These are phyloP conservation scores for Tolypocladium guangdongense DNA, from an alignment of 2,329 filamentous ascomycete genomes.

Conservation along the genomic window DNA sequence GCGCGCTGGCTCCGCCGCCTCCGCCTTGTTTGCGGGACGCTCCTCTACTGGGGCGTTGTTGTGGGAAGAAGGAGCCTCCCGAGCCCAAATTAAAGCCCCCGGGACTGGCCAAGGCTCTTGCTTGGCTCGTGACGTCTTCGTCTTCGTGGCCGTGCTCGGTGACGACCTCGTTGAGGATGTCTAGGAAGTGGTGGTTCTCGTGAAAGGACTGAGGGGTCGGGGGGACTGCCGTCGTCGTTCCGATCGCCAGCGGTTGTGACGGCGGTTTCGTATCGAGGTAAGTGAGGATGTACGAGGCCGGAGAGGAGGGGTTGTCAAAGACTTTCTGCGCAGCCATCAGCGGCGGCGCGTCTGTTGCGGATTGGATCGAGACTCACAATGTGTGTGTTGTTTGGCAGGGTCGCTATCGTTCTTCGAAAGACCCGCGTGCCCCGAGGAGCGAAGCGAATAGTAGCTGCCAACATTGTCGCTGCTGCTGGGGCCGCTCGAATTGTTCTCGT, in stretches of 20 bases:
- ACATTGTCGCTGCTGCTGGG: conserved; percentile 10
- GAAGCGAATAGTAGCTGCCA: conserved; percentile 13
- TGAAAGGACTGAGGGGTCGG: conserved; percentile 50
- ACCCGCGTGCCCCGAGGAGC: conserved; percentile 8
- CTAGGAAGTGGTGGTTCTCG: conserved; percentile 48
- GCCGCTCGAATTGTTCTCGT: not conserved
- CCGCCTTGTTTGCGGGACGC: conserved; percentile 22
- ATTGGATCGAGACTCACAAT: conserved; percentile 34
- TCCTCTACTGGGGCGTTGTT: conserved; percentile 24
- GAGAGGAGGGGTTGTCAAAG: conserved; percentile 35
- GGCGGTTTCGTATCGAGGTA: conserved; percentile 49
- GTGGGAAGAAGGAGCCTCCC: conserved; percentile 38
- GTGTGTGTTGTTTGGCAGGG: conserved; percentile 37
- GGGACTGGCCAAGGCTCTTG: conserved; percentile 47
- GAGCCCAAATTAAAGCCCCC: conserved; percentile 42
- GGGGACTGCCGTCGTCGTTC: conserved; percentile 45
- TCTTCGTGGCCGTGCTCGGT: conserved; percentile 44
- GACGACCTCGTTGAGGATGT: conserved; percentile 47
- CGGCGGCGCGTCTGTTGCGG: not conserved
- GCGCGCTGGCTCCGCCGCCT: conserved; percentile 40
- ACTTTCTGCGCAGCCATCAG: conserved; percentile 37
- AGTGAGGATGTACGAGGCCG: conserved; percentile 42
- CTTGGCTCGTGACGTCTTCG: conserved; percentile 43
- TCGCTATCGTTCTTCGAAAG: conserved; percentile 28
- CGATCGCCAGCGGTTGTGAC: conserved; percentile 42